A percentile compares a stretch with the other conserved stretches of the same genome.
phyloP scores from a whole-genome alignment of 23 red algal species.

The Gracilariopsis chorda region DNA sequence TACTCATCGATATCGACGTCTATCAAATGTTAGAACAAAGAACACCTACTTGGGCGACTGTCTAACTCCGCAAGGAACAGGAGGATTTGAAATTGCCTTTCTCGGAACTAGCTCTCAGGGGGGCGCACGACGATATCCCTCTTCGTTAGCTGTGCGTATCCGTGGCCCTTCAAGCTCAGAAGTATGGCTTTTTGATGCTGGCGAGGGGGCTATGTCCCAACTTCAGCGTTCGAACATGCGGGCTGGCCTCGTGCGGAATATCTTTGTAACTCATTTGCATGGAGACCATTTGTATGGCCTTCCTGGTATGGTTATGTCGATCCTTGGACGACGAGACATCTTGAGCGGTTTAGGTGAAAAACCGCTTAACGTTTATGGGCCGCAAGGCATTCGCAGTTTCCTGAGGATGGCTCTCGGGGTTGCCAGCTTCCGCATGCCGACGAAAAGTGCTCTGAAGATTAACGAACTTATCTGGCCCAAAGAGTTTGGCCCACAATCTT shows the following conservation, averaged over 20 bases:
- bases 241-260: slow-evolving; percentile 59
- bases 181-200: slow-evolving; percentile 87
- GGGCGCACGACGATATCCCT: slow-evolving; percentile 41
- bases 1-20: too few species aligned
- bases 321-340: slow-evolving; percentile 17
- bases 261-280: slow-evolving; percentile 97
- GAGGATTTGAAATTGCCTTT: slow-evolving; percentile 82
- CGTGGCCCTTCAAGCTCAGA: slow-evolving; percentile 32
- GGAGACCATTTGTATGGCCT: slow-evolving; percentile 94
- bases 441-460: slow-evolving; percentile 50
- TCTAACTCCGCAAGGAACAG: slow-evolving; percentile 22
- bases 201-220: slow-evolving; percentile 72
- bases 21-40: not conserved
- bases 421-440: slow-evolving; percentile 36
- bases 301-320: slow-evolving; percentile 68
- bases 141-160: slow-evolving; percentile 25
- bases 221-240: slow-evolving; percentile 66
- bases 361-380: slow-evolving; percentile 85
- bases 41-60: not conserved
- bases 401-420: slow-evolving; percentile 75
- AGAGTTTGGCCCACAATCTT: slow-evolving; percentile 17
- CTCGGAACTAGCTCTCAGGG: slow-evolving; percentile 74
- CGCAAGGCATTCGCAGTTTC: slow-evolving; percentile 77
- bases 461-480: slow-evolving; percentile 73
- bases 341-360: not conserved